Percentiles rank a stretch among this genome's conserved stretches.
Evolutionary conservation across 768 basidiomycete genomes (phyloP).

Genomic region (Pulveroboletus sp.): DNA sequence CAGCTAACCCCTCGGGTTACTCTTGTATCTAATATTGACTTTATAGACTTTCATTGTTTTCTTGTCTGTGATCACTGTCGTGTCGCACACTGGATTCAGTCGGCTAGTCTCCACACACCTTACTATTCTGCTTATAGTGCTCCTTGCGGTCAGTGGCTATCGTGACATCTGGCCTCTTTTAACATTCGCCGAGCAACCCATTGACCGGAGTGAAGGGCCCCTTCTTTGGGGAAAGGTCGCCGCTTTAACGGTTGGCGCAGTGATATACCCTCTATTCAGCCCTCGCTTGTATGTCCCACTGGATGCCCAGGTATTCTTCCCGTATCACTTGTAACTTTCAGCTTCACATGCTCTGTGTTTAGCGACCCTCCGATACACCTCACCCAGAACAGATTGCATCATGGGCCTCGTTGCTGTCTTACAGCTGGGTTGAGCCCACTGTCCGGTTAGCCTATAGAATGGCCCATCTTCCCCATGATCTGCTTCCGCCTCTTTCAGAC

Average conservation of each 20-base stretch:
- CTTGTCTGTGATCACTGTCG: too few species aligned
- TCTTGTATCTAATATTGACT: too few species aligned
- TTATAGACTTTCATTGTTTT: too few species aligned
- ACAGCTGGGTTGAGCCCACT: constrained; percentile 1
- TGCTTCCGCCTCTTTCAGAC: constrained; percentile 2
- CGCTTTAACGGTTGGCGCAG: background rate
- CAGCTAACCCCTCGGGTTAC: too few species aligned
- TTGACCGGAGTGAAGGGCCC: too few species aligned
- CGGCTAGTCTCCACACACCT: too few species aligned
- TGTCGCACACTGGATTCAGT: too few species aligned
- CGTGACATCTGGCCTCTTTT: too few species aligned
- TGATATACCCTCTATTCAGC: background rate
- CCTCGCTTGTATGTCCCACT: background rate
- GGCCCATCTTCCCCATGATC: background rate
- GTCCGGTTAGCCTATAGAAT: background rate
- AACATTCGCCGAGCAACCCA: too few species aligned
- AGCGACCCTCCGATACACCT: background rate
- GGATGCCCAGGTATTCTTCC: background rate
- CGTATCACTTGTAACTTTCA: too few species aligned
- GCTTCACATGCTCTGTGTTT: background rate
- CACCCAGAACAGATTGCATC: constrained; percentile 1
- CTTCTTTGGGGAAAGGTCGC: background rate
- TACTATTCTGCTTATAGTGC: too few species aligned
- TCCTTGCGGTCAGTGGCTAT: too few species aligned
- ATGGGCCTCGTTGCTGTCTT: background rate